Conservation (phyloP, 805 yeast species). For the Jamesozyma spencerorum region DNA sequence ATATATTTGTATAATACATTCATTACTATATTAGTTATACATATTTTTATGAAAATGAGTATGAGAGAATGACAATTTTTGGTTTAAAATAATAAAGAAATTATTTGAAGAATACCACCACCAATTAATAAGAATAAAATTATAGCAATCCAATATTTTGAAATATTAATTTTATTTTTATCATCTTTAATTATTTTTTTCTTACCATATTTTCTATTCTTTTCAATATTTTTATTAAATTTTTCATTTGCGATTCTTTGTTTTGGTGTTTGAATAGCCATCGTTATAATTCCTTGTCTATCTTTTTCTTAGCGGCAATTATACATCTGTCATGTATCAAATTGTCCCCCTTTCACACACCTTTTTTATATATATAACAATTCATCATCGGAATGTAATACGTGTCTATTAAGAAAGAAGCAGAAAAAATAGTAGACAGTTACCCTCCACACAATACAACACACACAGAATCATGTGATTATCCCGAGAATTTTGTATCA, state of each 20-base stretch:
- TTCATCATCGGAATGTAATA: too few species aligned
- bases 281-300: conserved; percentile 1
- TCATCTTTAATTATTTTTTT: conserved; percentile 37
- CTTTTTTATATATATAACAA: too few species aligned
- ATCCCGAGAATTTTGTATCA: too few species aligned
- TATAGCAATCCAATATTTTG: conserved; percentile 55
- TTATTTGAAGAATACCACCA: conserved; percentile 68
- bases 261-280: conserved; percentile 75
- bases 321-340: too few species aligned
- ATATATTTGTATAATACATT: background rate
- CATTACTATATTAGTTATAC: background rate
- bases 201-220: conserved; percentile 58
- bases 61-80: background rate
- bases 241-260: conserved; percentile 83
- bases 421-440: too few species aligned
- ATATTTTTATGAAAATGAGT: background rate
- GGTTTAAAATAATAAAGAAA: conserved; percentile 44
- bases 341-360: too few species aligned
- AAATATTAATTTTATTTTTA: conserved; percentile 41
- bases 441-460: too few species aligned
- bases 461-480: too few species aligned
- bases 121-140: conserved; percentile 66
- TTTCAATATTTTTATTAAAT: conserved; percentile 64
- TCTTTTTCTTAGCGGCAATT: background rate
- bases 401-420: too few species aligned